These are phyloP conservation scores for Ganoderma lingzhi DNA, from an alignment of 1,284 basidiomycete species.

Conservation along the genomic window DNA sequence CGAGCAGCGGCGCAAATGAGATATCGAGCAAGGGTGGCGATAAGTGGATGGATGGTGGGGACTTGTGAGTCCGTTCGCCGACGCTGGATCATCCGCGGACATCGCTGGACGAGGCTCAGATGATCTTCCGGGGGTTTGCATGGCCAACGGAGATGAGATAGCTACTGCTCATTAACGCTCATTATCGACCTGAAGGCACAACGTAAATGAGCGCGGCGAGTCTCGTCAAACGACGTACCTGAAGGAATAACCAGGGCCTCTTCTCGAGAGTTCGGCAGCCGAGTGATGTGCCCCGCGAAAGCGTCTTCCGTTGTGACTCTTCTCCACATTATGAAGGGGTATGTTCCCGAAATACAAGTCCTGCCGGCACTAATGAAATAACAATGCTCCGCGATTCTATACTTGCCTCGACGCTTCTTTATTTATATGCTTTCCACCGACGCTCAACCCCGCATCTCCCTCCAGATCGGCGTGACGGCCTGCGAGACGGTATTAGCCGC, in stretches of 20 bases:
- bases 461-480: conserved; percentile 67
- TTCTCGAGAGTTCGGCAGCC: not conserved
- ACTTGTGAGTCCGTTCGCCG: conserved; percentile 21
- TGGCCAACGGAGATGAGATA: not conserved
- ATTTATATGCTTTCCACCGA: not conserved
- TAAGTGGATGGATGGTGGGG: not conserved
- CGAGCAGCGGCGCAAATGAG: conserved; percentile 10
- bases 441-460: conserved; percentile 45
- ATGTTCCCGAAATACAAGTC: conserved; percentile 11
- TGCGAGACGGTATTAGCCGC: conserved; percentile 68
- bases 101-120: not conserved
- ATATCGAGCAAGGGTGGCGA: conserved; percentile 7
- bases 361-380: conserved; percentile 6
- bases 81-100: not conserved
- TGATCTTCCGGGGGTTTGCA: not conserved
- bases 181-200: not conserved
- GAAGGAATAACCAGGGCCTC: not conserved
- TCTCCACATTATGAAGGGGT: conserved; percentile 9
- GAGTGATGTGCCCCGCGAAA: not conserved
- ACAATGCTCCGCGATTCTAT: not conserved
- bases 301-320: not conserved
- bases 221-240: conserved; percentile 4
- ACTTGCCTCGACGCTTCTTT: conserved; percentile 8
- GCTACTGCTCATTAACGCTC: conserved; percentile 5
- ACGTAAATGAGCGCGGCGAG: not conserved